phyloP scores from a whole-genome alignment of 2,329 filamentous ascomycete species.

The Diaporthe eres region DNA sequence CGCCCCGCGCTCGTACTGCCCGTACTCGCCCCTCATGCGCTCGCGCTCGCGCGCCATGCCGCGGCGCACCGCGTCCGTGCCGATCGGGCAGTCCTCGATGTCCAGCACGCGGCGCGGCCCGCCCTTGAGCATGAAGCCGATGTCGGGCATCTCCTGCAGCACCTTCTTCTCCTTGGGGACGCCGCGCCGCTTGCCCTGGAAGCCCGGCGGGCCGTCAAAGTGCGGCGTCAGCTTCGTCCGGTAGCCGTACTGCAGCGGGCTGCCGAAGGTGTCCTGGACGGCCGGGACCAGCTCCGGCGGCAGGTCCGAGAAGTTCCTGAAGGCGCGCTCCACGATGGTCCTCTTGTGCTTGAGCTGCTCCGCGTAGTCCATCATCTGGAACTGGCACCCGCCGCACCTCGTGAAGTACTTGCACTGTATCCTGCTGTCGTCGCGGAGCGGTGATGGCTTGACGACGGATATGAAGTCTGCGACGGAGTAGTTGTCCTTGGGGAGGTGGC shows the following conservation, averaged over 20 bases:
- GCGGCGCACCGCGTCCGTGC: constrained; percentile 84
- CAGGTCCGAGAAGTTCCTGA: constrained; percentile 89
- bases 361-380: constrained; percentile 94
- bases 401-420: constrained; percentile 90
- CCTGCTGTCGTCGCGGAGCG: constrained; percentile 81
- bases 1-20: constrained; percentile 83
- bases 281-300: constrained; percentile 80
- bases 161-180: constrained; percentile 61
- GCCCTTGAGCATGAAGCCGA: constrained; percentile 89
- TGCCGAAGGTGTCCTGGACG: constrained; percentile 88
- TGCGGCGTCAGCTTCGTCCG: constrained; percentile 97
- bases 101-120: constrained; percentile 85
- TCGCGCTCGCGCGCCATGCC: constrained; percentile 86
- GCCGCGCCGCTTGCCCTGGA: constrained; percentile 63
- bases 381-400: constrained; percentile 91
- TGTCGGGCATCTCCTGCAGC: constrained; percentile 78
- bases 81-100: constrained; percentile 98
- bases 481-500: constrained; percentile 74
- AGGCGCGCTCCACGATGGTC: constrained; percentile 90
- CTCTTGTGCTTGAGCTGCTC: constrained; percentile 90
- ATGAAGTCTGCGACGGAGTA: constrained; percentile 89
- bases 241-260: constrained; percentile 92
- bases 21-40: constrained; percentile 78
- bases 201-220: constrained; percentile 82
- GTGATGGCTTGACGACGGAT: constrained; percentile 80